A percentile compares a stretch with the other conserved stretches of the same genome.
Evolutionary conservation across 768 basidiomycete genomes (phyloP).

Genomic region (Pleurotus sapidus): DNA sequence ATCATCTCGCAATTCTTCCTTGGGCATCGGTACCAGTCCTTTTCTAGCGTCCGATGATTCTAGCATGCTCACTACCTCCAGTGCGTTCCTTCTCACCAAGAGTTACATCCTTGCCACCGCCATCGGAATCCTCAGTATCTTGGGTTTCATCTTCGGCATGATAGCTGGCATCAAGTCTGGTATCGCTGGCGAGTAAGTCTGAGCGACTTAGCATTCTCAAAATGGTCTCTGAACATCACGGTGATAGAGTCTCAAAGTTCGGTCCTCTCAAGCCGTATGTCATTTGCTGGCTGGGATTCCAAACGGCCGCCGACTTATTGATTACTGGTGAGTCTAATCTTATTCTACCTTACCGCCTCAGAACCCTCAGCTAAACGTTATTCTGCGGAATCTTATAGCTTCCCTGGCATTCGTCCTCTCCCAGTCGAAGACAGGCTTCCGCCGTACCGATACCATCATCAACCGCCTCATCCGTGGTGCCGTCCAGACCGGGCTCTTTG

Average conservation of each 20-base stretch:
- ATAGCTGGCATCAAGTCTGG: slow-evolving; percentile 40
- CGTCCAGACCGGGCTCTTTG: slow-evolving; percentile 52
- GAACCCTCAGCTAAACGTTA: not conserved
- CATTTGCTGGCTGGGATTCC: slow-evolving; percentile 44
- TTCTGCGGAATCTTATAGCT: slow-evolving; percentile 13
- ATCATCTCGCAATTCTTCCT: slow-evolving; percentile 50
- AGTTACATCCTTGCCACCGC: slow-evolving; percentile 28
- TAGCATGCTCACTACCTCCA: slow-evolving; percentile 12
- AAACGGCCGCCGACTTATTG: slow-evolving; percentile 39
- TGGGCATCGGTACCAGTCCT: slow-evolving; percentile 33
- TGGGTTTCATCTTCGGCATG: slow-evolving; percentile 41
- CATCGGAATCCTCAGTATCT: slow-evolving; percentile 33
- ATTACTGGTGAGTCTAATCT: slow-evolving; percentile 41
- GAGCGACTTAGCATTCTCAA: not conserved
- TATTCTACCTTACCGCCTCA: not conserved
- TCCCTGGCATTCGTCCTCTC: slow-evolving; percentile 28
- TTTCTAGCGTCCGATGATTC: not conserved
- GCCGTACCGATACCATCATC: slow-evolving; percentile 48
- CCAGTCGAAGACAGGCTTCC: slow-evolving; percentile 48
- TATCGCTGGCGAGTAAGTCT: slow-evolving; percentile 35
- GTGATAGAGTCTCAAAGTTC: slow-evolving; percentile 37
- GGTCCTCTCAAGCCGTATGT: slow-evolving; percentile 37
- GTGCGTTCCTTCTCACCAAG: slow-evolving; percentile 34
- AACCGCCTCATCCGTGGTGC: slow-evolving; percentile 54
- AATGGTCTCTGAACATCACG: no score